Conservation (phyloP, 2,329 filamentous ascomycete species). For the Fusarium odoratissimum region DNA sequence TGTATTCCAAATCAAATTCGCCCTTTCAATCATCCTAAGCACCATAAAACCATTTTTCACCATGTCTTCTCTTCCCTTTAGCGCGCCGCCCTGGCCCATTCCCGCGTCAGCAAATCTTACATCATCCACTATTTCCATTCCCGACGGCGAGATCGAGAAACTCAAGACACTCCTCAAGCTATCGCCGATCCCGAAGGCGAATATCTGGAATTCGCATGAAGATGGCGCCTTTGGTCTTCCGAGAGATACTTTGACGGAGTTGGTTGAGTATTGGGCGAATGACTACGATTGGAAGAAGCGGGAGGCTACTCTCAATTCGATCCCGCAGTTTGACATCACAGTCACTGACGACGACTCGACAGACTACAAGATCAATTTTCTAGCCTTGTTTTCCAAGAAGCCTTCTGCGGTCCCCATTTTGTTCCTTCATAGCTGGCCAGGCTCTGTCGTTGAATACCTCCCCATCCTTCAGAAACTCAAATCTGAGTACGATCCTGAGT, state of each 20-base stretch:
- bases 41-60: background rate
- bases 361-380: slow-evolving; percentile 20
- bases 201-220: slow-evolving; percentile 1
- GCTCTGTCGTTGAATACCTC: slow-evolving; percentile 31
- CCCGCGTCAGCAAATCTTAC: slow-evolving; percentile 20
- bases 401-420: slow-evolving; percentile 1
- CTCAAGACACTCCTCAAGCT: slow-evolving; percentile 12
- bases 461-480: slow-evolving; percentile 20
- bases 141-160: background rate
- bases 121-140: slow-evolving; percentile 14
- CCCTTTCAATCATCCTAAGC: background rate
- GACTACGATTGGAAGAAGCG: slow-evolving; percentile 26
- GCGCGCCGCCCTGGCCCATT: background rate
- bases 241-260: background rate
- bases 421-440: slow-evolving; percentile 34
- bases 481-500: background rate
- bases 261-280: slow-evolving; percentile 9
- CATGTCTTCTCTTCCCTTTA: slow-evolving; percentile 6
- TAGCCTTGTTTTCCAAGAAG: slow-evolving; percentile 17
- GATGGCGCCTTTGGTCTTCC: slow-evolving; percentile 7
- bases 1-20: background rate
- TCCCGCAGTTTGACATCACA: slow-evolving; percentile 27
- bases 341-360: slow-evolving; percentile 12
- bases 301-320: slow-evolving; percentile 26
- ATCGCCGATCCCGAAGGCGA: background rate